These are phyloP conservation scores for Dalbergia cochinchinensis DNA, from an alignment of 306 rosid genomes.

Conservation along the genomic window DNA sequence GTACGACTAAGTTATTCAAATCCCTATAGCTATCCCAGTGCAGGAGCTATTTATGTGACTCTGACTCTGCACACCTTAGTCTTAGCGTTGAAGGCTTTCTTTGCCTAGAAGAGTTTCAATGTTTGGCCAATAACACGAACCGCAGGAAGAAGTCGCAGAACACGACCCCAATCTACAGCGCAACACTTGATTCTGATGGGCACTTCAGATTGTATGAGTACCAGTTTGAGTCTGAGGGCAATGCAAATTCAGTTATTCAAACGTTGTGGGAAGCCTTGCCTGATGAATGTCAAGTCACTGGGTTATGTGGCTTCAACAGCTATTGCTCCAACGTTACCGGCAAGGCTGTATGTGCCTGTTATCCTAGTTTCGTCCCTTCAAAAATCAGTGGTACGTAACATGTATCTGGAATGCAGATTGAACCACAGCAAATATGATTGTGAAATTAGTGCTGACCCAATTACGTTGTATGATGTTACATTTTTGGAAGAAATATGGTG, in stretches of 20 bases:
- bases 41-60: too few species aligned
- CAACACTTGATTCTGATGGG: slow-evolving; percentile 37
- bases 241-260: not conserved
- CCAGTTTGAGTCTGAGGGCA: slow-evolving; percentile 31
- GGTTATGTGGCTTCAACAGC: slow-evolving; percentile 53
- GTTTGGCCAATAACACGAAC: not conserved
- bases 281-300: slow-evolving; percentile 39
- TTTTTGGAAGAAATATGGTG: not conserved
- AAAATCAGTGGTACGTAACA: not conserved
- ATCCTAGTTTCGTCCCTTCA: slow-evolving; percentile 46
- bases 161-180: slow-evolving; percentile 13
- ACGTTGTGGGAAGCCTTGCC: slow-evolving; percentile 22
- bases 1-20: too few species aligned
- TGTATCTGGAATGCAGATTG: slow-evolving; percentile 35
- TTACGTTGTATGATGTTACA: slow-evolving; percentile 3
- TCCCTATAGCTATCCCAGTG: too few species aligned
- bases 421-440: slow-evolving; percentile 16
- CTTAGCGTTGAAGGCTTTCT: slow-evolving; percentile 34
- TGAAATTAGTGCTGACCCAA: slow-evolving; percentile 25
- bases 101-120: accelerated
- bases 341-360: slow-evolving; percentile 39
- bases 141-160: not conserved
- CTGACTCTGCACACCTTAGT: not conserved
- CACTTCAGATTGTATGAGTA: slow-evolving; percentile 30
- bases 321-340: slow-evolving; percentile 27